phyloP scores from a whole-genome alignment of 2,329 filamentous ascomycete genomes.

The Talaromyces rugulosus region DNA sequence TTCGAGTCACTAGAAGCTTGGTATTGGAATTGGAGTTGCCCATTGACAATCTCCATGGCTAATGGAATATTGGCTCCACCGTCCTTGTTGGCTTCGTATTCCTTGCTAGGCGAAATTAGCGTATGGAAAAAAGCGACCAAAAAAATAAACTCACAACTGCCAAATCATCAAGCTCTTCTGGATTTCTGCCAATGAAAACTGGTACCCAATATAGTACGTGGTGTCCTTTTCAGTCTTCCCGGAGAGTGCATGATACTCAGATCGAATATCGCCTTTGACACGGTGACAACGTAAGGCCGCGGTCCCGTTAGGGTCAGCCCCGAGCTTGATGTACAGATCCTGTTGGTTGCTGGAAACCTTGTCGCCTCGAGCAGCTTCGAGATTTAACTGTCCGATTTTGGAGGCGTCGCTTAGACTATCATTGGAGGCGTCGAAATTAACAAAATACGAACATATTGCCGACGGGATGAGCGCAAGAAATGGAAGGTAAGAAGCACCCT shows the following conservation, averaged over 20 bases:
- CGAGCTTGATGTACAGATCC: slow-evolving; percentile 17
- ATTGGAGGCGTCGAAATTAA: background rate
- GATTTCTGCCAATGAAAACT: slow-evolving; percentile 11
- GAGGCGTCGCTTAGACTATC: slow-evolving; percentile 9
- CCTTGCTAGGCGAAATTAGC: slow-evolving; percentile 7
- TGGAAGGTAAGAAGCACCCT: background rate
- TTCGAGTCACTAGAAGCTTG: slow-evolving; percentile 3
- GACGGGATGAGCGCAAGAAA: background rate
- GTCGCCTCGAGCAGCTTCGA: slow-evolving; percentile 14
- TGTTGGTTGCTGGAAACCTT: slow-evolving; percentile 8
- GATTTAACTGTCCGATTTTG: slow-evolving; percentile 13
- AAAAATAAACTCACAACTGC: slow-evolving; percentile 12
- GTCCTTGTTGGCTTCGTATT: slow-evolving; percentile 9
- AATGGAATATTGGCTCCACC: slow-evolving; percentile 14
- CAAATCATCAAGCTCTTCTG: slow-evolving; percentile 14
- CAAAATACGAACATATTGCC: background rate
- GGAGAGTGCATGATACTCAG: slow-evolving; percentile 15
- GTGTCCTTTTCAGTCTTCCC: slow-evolving; percentile 10
- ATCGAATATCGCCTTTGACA: slow-evolving; percentile 14
- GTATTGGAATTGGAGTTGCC: slow-evolving; percentile 13
- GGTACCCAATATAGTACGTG: slow-evolving; percentile 16
- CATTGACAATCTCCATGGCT: slow-evolving; percentile 12
- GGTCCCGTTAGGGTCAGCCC: slow-evolving; percentile 13
- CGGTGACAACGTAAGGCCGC: slow-evolving; percentile 16
- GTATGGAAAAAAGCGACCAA: background rate